phyloP scores from a whole-genome alignment of 345 rosid genomes.

The Lumnitzera racemosa region DNA sequence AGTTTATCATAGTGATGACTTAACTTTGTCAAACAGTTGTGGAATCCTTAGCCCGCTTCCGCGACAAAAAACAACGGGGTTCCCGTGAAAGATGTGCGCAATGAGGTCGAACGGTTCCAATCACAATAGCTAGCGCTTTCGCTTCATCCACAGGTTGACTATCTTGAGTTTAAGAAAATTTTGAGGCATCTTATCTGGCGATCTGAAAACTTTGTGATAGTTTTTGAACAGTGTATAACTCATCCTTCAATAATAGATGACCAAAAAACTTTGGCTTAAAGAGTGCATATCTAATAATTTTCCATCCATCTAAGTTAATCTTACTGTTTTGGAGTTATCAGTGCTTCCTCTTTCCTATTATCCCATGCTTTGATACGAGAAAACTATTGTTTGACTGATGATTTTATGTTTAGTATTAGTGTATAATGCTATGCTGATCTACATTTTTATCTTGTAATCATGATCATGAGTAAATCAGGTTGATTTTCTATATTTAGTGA shows the following conservation, averaged over 20 bases:
- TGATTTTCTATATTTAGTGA: too few relatives aligned
- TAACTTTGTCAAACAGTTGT: not conserved
- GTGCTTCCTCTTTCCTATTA: too few relatives aligned
- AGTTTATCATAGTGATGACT: slow-evolving; percentile 26
- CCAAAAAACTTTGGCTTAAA: slow-evolving; percentile 1
- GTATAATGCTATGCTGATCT: too few relatives aligned
- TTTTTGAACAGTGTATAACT: slow-evolving; percentile 7
- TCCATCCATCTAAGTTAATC: too few relatives aligned
- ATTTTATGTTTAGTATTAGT: too few relatives aligned
- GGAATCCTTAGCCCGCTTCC: not conserved
- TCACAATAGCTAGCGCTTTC: not conserved
- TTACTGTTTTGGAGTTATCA: too few relatives aligned
- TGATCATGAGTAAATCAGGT: too few relatives aligned
- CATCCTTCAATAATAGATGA: slow-evolving; percentile 10
- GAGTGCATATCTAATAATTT: not conserved
- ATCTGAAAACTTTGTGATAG: not conserved
- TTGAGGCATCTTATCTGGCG: slow-evolving; percentile 5
- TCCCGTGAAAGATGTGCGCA: not conserved
- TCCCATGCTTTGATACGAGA: too few relatives aligned
- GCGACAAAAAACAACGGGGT: not conserved
- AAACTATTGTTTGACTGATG: too few relatives aligned
- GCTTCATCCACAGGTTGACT: not conserved
- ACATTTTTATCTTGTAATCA: too few relatives aligned
- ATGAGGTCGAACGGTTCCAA: not conserved
- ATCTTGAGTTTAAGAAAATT: slow-evolving; percentile 6